Conservation (phyloP, 768 basidiomycete genomes). For the Pilatotrama ljubarskyi region DNA sequence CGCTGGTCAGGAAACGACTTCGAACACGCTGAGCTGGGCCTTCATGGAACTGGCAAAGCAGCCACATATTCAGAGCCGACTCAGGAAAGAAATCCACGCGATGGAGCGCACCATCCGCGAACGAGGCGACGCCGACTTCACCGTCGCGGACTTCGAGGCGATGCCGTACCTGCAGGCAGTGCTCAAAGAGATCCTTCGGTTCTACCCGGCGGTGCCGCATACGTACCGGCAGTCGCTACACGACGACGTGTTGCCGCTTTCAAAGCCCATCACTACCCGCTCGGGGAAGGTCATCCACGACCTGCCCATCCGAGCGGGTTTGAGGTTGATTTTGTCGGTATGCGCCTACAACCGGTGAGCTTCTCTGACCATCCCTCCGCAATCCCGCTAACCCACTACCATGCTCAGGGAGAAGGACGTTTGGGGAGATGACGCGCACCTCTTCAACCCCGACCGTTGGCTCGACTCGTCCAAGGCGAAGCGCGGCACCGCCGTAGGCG, state of each 20-base stretch:
- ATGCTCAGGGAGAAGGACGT: constrained; percentile 28
- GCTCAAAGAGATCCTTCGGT: constrained; percentile 56
- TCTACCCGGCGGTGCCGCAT: constrained; percentile 54
- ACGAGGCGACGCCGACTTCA: constrained; percentile 42
- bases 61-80: constrained; percentile 55
- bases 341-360: constrained; percentile 55
- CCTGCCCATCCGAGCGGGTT: constrained; percentile 51
- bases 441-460: constrained; percentile 34
- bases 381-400: neutral
- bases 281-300: constrained; percentile 45
- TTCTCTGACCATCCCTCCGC: neutral
- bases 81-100: constrained; percentile 58
- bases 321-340: constrained; percentile 52
- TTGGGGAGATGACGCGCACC: constrained; percentile 34
- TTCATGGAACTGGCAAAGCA: constrained; percentile 61
- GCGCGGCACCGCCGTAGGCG: constrained; percentile 43
- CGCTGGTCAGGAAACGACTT: constrained; percentile 57
- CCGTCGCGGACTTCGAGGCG: constrained; percentile 47
- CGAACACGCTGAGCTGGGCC: constrained; percentile 59
- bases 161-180: constrained; percentile 53
- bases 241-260: constrained; percentile 62
- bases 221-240: constrained; percentile 49
- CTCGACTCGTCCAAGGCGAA: constrained; percentile 26
- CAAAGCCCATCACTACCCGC: constrained; percentile 48
- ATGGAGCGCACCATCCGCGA: constrained; percentile 36